phyloP scores from a whole-genome alignment of 257 asterid genomes.

The Eustoma russellianum region DNA sequence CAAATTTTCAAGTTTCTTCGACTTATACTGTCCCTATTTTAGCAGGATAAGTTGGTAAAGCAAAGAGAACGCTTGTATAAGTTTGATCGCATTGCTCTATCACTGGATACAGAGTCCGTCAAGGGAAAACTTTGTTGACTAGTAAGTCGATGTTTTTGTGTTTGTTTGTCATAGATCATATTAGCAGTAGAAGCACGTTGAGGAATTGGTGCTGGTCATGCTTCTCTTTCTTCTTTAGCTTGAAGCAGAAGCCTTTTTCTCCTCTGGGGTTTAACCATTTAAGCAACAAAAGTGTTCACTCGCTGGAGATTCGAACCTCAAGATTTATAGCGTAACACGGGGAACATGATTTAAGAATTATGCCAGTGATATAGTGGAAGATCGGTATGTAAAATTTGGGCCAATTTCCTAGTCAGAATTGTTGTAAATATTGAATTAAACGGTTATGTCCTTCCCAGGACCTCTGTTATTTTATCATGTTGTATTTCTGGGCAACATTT shows the following conservation, averaged over 20 bases:
- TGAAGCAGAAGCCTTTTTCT: slow-evolving; percentile 25
- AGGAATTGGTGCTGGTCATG: not conserved
- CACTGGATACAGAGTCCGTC: slow-evolving; percentile 19
- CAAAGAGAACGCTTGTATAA: slow-evolving; percentile 24
- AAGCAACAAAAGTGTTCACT: slow-evolving; percentile 19
- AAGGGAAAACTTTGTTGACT: slow-evolving; percentile 22
- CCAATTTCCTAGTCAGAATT: no score
- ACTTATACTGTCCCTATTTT: not conserved
- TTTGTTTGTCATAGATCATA: not conserved
- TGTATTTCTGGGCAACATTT: no score
- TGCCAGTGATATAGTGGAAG: no score
- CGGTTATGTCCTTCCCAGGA: no score
- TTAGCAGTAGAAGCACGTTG: not conserved
- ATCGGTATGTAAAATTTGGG: no score
- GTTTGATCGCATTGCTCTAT: slow-evolving; percentile 22
- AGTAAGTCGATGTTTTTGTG: slow-evolving; percentile 23
- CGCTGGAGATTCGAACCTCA: slow-evolving; percentile 18
- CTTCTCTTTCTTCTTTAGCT: slow-evolving; percentile 11
- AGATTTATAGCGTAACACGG: slow-evolving; percentile 6
- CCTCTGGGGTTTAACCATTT: slow-evolving; percentile 26
- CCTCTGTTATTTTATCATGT: no score
- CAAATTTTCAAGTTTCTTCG: no score
- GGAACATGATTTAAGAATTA: no score
- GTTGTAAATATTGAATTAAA: no score
- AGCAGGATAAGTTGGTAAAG: slow-evolving; percentile 32